Evolutionary conservation across 2,329 filamentous ascomycete genomes (phyloP).

Genomic region (Gremmenia infestans): DNA sequence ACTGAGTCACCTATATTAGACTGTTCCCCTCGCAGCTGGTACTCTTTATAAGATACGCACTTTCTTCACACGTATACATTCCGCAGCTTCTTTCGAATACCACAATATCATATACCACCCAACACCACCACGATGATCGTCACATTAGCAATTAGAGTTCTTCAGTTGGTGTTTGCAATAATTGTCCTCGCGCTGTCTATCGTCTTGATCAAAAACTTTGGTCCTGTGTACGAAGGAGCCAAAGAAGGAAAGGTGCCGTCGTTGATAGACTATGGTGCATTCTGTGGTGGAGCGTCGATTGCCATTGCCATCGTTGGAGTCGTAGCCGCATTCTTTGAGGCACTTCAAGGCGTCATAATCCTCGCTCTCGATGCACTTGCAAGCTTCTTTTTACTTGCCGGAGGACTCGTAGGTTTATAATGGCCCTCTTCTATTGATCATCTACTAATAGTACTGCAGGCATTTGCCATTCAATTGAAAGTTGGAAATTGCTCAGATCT

Average conservation of each 20-base stretch:
- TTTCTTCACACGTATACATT: not conserved
- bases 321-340: conserved; percentile 20
- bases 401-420: conserved; percentile 20
- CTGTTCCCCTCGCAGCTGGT: conserved; percentile 2
- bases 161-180: conserved; percentile 21
- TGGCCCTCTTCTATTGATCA: not conserved
- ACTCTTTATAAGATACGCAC: not conserved
- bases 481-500: conserved; percentile 19
- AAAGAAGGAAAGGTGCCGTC: conserved; percentile 11
- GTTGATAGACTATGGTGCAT: conserved; percentile 22
- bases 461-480: conserved; percentile 22
- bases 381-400: conserved; percentile 25
- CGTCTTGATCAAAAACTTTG: conserved; percentile 21
- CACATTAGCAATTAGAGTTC: conserved; percentile 10
- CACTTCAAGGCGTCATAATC: conserved; percentile 21
- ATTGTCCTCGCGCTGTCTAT: conserved; percentile 24
- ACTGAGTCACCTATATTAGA: conserved; percentile 6
- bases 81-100: not conserved
- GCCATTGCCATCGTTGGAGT: conserved; percentile 20
- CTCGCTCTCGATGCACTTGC: conserved; percentile 21
- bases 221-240: conserved; percentile 4
- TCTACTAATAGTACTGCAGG: conserved; percentile 13
- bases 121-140: conserved; percentile 20
- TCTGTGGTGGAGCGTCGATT: conserved; percentile 24
- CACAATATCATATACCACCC: no score